phyloP scores from a whole-genome alignment of 192 early-diverging fungal species.

The Allomyces macrogynus region DNA sequence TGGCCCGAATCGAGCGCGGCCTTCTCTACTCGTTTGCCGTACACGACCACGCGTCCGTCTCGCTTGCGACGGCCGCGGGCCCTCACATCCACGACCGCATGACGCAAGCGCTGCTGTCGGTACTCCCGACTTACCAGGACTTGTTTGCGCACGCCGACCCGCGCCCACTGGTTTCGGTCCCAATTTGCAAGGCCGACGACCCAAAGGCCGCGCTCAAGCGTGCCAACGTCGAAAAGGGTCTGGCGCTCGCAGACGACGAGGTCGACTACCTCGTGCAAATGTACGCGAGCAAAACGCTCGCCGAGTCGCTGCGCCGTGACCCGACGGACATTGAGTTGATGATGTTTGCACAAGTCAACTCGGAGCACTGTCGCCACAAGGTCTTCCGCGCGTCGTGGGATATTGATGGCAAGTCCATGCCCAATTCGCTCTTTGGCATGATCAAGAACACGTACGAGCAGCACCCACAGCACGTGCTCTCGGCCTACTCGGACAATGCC shows the following conservation, averaged over 20 bases:
- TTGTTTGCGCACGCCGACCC: conserved; percentile 52
- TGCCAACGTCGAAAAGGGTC: conserved; percentile 77
- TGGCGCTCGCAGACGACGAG: conserved; percentile 87
- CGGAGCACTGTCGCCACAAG: conserved; percentile 99
- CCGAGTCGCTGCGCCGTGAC: conserved; percentile 37
- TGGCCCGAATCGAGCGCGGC: conserved; percentile 79
- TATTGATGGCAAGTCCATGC: conserved; percentile 64
- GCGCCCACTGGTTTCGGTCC: conserved; percentile 38
- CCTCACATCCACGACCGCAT: conserved; percentile 71
- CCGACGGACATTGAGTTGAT: conserved; percentile 98
- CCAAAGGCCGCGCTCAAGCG: neutral
- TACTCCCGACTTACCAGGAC: conserved; percentile 36
- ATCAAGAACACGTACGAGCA: conserved; percentile 81
- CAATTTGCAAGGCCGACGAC: conserved; percentile 13
- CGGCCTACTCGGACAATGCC: conserved; percentile 97
- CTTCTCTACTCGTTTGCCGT: conserved; percentile 44
- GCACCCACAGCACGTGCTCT: conserved; percentile 62
- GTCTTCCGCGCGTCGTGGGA: conserved; percentile 98
- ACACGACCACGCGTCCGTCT: conserved; percentile 10
- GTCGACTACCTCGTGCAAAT: conserved; percentile 80
- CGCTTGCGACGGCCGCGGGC: conserved; percentile 11
- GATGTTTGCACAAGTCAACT: conserved; percentile 99
- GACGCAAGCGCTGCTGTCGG: conserved; percentile 60
- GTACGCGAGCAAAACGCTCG: conserved; percentile 38
- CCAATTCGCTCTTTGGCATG: conserved; percentile 82